Evolutionary conservation across 2,329 filamentous ascomycete genomes (phyloP).

Genomic region (Colletotrichum endophyticum): DNA sequence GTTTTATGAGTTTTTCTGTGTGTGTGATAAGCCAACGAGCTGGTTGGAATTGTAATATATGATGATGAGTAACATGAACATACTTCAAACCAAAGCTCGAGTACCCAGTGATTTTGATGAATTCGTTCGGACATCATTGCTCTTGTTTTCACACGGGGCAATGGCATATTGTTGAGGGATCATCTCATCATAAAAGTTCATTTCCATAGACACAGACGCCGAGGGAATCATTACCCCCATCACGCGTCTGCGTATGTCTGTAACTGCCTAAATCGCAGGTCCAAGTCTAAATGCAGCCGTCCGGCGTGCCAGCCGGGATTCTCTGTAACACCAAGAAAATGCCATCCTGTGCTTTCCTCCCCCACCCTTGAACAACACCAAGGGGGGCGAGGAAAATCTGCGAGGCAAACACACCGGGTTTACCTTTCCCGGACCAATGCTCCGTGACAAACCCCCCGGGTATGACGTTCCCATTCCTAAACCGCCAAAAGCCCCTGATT

Average conservation of each 20-base stretch:
- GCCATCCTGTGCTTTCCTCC: background rate
- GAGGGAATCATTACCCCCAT: background rate
- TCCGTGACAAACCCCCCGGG: background rate
- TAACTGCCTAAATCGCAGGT: background rate
- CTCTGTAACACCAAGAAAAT: background rate
- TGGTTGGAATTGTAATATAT: background rate
- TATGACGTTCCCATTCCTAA: background rate
- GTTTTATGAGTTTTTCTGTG: background rate
- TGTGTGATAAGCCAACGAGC: background rate
- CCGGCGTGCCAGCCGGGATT: background rate
- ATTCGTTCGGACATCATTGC: background rate
- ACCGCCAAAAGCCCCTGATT: background rate
- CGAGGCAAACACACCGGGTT: background rate
- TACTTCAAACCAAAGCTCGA: background rate
- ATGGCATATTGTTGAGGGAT: background rate
- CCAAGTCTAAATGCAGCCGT: background rate
- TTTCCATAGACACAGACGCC: background rate
- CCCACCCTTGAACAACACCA: background rate
- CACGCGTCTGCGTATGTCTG: background rate
- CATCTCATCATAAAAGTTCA: background rate
- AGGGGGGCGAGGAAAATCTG: background rate
- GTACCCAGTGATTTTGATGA: background rate
- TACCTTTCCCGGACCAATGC: background rate
- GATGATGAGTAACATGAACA: background rate
- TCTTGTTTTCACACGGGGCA: background rate